Percentiles rank a stretch among this genome's conserved stretches.
Evolutionary conservation across 2,329 filamentous ascomycete species (phyloP).

Genomic region (Beauveria asiatica): DNA sequence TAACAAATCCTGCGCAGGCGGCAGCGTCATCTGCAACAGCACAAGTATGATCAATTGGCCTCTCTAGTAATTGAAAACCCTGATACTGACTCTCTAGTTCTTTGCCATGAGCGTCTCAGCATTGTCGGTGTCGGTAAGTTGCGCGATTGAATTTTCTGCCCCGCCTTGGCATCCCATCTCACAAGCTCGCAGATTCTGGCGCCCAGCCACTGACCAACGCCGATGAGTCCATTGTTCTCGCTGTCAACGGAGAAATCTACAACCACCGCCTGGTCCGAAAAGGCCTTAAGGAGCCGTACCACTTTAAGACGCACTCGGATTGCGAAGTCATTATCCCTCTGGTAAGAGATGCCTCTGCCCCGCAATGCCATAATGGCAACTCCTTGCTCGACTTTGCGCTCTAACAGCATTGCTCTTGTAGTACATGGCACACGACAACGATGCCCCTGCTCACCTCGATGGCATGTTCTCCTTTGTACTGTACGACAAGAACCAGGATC

Average conservation of each 20-base stretch:
- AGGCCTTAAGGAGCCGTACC: constrained; percentile 70
- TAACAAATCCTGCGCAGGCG: constrained; percentile 48
- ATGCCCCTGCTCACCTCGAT: constrained; percentile 88
- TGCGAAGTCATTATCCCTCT: constrained; percentile 98
- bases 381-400: background rate
- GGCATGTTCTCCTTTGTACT: constrained; percentile 99
- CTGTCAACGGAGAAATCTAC: constrained; percentile 99
- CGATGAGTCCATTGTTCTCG: constrained; percentile 78
- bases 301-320: constrained; percentile 98
- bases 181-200: constrained; percentile 62
- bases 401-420: constrained; percentile 26
- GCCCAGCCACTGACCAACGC: constrained; percentile 92
- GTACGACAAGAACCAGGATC: constrained; percentile 90
- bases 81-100: constrained; percentile 48
- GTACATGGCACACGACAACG: constrained; percentile 88
- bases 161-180: constrained; percentile 12
- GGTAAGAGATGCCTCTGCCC: constrained; percentile 42
- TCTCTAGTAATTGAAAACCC: background rate
- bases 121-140: constrained; percentile 89
- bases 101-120: constrained; percentile 94
- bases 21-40: constrained; percentile 80
- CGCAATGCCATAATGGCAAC: background rate
- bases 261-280: constrained; percentile 96
- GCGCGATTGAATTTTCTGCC: constrained; percentile 5
- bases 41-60: constrained; percentile 59